Conservation (phyloP, 2,329 filamentous ascomycete species). For the Ophiostoma triangulosporum region DNA sequence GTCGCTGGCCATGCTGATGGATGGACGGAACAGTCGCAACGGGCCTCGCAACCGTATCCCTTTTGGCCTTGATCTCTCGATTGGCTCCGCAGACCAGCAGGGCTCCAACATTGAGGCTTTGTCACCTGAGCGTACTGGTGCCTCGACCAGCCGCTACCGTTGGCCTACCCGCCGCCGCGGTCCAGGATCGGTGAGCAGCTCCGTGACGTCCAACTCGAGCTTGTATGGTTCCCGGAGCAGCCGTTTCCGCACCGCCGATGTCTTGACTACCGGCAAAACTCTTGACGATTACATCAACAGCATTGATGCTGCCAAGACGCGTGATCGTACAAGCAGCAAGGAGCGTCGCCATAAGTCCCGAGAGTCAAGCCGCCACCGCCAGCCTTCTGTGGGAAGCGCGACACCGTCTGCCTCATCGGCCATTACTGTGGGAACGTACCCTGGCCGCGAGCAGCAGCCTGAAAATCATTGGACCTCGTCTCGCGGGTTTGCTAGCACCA, state of each 20-base stretch:
- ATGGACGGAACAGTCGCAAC: conserved; percentile 47
- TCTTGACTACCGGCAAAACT: conserved; percentile 44
- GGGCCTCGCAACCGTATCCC: conserved; percentile 70
- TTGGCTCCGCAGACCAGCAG: conserved; percentile 23
- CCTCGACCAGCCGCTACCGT: conserved; percentile 40
- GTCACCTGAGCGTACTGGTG: conserved; percentile 41
- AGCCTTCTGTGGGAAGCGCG: conserved; percentile 1
- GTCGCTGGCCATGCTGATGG: conserved; percentile 48
- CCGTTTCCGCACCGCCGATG: conserved; percentile 27
- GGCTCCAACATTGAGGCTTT: conserved; percentile 38
- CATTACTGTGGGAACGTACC: conserved; percentile 28
- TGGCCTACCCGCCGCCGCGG: conserved; percentile 41
- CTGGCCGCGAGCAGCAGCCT: conserved; percentile 39
- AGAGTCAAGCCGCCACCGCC: conserved; percentile 27
- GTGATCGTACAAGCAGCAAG: conserved; percentile 40
- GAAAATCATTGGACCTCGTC: conserved; percentile 54
- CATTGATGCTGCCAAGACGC: conserved; percentile 58
- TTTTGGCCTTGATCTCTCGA: conserved; percentile 48
- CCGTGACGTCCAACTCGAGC: conserved; percentile 42
- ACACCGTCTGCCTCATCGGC: conserved; percentile 8
- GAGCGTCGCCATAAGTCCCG: conserved; percentile 32
- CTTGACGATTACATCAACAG: conserved; percentile 80
- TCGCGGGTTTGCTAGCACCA: conserved; percentile 48
- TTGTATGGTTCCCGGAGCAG: conserved; percentile 30
- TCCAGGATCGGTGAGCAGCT: conserved; percentile 42